Percentiles rank a stretch among this genome's conserved stretches.
These are phyloP conservation scores for Plantago major DNA, from an alignment of 257 asterid species.

Conservation along the genomic window DNA sequence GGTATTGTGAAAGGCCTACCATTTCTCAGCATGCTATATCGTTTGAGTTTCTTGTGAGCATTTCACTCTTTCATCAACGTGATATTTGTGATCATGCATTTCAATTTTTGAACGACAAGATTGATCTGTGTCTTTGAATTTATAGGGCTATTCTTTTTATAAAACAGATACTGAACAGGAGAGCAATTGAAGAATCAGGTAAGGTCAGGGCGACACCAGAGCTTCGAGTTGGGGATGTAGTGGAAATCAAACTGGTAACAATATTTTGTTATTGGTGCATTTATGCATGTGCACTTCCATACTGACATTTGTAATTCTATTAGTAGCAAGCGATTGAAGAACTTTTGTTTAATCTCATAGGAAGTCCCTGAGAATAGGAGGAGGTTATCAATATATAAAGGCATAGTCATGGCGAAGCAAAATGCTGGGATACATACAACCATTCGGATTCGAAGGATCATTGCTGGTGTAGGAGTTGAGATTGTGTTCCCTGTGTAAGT, in stretches of 20 bases:
- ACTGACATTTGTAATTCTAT: neutral
- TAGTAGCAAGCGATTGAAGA: neutral
- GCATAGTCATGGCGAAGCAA: conserved; percentile 79
- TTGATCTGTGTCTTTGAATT: too few species aligned
- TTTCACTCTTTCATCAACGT: too few species aligned
- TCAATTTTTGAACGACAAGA: too few species aligned
- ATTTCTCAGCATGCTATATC: too few species aligned
- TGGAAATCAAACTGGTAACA: conserved; percentile 78
- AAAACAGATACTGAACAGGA: too few species aligned
- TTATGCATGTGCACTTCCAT: neutral
- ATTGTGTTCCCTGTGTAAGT: conserved; percentile 94
- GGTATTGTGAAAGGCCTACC: too few species aligned
- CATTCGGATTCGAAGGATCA: conserved; percentile 74
- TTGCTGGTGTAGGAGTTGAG: conserved; percentile 96
- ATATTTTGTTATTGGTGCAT: neutral
- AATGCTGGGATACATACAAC: conserved; percentile 98
- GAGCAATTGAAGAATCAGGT: conserved; percentile 26
- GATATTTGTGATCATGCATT: too few species aligned
- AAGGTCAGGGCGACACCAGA: conserved; percentile 65
- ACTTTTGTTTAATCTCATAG: conserved; percentile 31
- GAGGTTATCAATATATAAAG: conserved; percentile 75
- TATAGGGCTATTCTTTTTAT: too few species aligned
- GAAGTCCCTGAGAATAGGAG: conserved; percentile 83
- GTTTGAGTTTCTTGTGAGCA: too few species aligned
- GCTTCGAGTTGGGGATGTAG: conserved; percentile 55